Base-by-base conservation (phyloP, 768 basidiomycete species). In the Calocybe gangraenosa region DNA sequence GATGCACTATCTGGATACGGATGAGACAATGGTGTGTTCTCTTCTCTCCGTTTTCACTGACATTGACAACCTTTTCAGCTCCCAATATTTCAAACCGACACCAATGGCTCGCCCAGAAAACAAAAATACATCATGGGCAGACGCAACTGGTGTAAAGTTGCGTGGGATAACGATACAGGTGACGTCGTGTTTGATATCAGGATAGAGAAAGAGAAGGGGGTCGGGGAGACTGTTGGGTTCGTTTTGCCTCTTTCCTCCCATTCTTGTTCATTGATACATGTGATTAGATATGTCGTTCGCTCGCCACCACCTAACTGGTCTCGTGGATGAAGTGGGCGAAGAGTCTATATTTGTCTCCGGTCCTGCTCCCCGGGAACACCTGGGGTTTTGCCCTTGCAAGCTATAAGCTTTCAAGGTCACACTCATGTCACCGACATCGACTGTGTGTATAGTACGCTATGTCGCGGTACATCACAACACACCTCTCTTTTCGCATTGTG, bases 81-180 rank as follows among this genome's bases (percentile, higher is more conserved):
- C 25, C 88, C 91, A 2, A 54, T 95, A 7, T 96, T 96, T 63
- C 58, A 68, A 7, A 71, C 69, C 10, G 92, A 94, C 33, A 79
- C 93, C 1, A 79, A 90, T 52, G 94, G 92, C 0, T 69, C 74
- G 22, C 48, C 72, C n/a, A 76, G 86, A 30, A 90, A 89, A 61
- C 79, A 82, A 44, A 87, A 82, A 56, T 83, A 75, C 55, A 82
- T 96, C 46, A 93, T 93, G 83, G 91, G 89, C 2, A 70, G 79
- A 44, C 77, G 94, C 30, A 97, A 97, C 62, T 98, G 91, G 83
- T 87, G 87, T 57, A 73, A 74, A 30, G 79, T 89, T 7, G 65
- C 73, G 23, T 83, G 78, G 69, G 78, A 87, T 35, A 56, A 61
- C 11, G 41, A 56, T 2, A 74, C 76, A 4, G 83, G 84, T 0